Conservation (phyloP, 768 basidiomycete genomes). For the Pisolithus marmoratus region DNA sequence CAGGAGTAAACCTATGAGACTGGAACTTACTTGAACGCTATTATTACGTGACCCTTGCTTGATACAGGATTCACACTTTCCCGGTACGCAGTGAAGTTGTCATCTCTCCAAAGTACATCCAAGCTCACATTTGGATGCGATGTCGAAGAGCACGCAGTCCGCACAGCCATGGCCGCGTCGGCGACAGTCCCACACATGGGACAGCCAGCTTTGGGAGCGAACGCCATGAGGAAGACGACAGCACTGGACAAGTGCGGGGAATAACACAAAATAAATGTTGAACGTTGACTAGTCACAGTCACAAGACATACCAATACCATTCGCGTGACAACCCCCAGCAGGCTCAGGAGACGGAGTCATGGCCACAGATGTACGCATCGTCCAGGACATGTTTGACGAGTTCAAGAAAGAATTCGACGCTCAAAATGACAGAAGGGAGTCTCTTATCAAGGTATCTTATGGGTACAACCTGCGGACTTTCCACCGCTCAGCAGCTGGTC, state of each 20-base stretch:
- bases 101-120: constrained; percentile 70
- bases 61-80: constrained; percentile 69
- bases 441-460: constrained; percentile 73
- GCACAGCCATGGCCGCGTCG: constrained; percentile 28
- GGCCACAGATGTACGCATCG: constrained; percentile 3
- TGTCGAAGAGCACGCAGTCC: constrained; percentile 28
- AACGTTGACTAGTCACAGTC: background rate
- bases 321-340: background rate
- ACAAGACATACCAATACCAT: background rate
- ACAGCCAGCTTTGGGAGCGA: constrained; percentile 61
- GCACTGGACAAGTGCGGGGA: background rate
- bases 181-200: constrained; percentile 73
- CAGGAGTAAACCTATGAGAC: no score
- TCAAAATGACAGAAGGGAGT: constrained; percentile 82
- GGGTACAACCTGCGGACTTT: background rate
- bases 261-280: background rate
- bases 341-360: background rate
- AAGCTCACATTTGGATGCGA: constrained; percentile 41
- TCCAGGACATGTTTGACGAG: constrained; percentile 39
- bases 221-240: constrained; percentile 35
- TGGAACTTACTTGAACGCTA: constrained; percentile 66
- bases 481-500: constrained; percentile 4
- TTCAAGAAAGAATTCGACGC: constrained; percentile 76
- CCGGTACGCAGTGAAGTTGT: constrained; percentile 70
- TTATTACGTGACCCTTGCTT: constrained; percentile 64